Evolutionary conservation across 306 rosid species (phyloP).

Genomic region (Glycine tomentella): DNA sequence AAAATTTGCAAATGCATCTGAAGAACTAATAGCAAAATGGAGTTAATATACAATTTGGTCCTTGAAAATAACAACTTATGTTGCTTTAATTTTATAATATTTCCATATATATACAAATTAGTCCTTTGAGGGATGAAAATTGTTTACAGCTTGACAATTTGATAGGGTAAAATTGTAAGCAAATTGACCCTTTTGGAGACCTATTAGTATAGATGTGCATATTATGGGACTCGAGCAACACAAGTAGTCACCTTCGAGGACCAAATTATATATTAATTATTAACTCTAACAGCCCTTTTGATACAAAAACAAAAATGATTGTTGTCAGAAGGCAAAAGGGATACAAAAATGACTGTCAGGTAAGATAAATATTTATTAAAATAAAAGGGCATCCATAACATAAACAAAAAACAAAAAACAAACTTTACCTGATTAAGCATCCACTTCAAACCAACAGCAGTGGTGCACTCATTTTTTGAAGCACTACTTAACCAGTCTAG

Average conservation of each 20-base stretch:
- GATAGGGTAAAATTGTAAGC: neutral
- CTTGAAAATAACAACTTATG: neutral
- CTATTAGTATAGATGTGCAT: neutral
- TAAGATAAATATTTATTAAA: conserved; percentile 30
- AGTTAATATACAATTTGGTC: neutral
- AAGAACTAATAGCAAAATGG: neutral
- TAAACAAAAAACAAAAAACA: conserved; percentile 34
- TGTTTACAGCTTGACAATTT: neutral
- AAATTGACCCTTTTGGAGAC: conserved; percentile 1
- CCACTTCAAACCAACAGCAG: conserved; percentile 99
- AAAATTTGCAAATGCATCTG: conserved; percentile 27
- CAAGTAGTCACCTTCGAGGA: neutral
- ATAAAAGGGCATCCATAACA: neutral
- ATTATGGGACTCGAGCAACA: neutral
- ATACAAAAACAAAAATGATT: neutral
- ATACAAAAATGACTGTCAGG: neutral
- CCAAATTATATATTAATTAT: neutral
- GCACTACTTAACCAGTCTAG: conserved; percentile 96
- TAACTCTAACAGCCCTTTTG: conserved; percentile 1
- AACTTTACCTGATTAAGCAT: conserved; percentile 94
- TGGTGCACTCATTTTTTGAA: conserved; percentile 92
- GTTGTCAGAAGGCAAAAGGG: neutral
- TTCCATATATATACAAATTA: neutral
- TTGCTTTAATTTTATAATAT: neutral
- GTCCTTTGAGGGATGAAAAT: neutral